phyloP scores from a whole-genome alignment of 176 grass and related monocot species.

The Typha latifolia region DNA sequence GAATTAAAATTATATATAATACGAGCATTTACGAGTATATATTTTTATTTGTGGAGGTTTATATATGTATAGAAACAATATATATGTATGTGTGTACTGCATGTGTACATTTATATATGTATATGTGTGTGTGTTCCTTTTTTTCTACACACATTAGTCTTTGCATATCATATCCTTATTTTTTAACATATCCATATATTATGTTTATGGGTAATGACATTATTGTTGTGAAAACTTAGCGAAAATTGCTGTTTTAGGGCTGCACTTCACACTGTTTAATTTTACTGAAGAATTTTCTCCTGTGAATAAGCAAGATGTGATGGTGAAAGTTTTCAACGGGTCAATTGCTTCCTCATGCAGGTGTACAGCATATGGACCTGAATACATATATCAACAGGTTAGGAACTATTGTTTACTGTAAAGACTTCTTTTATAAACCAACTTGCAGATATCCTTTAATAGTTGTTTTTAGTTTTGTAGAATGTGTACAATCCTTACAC shows the following conservation, averaged over 20 bases:
- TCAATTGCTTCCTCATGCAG: constrained; percentile 32
- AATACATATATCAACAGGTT: constrained; percentile 65
- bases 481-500: constrained; percentile 65
- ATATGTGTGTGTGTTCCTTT: no score
- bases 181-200: not conserved
- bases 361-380: constrained; percentile 56
- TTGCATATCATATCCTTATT: not conserved
- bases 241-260: no score
- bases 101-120: no score
- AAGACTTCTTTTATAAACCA: constrained; percentile 1
- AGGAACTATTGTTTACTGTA: constrained; percentile 16
- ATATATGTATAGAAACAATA: no score
- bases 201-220: not conserved
- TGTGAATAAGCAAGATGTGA: not conserved
- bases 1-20: no score
- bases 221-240: not conserved
- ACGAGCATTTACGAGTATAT: no score
- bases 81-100: no score
- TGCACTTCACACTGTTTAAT: no score
- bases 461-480: constrained; percentile 48
- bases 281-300: no score
- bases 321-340: not conserved
- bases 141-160: not conserved
- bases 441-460: not conserved
- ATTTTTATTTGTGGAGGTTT: no score